Conservation (phyloP, 345 rosid genomes). For the Pistacia vera region DNA sequence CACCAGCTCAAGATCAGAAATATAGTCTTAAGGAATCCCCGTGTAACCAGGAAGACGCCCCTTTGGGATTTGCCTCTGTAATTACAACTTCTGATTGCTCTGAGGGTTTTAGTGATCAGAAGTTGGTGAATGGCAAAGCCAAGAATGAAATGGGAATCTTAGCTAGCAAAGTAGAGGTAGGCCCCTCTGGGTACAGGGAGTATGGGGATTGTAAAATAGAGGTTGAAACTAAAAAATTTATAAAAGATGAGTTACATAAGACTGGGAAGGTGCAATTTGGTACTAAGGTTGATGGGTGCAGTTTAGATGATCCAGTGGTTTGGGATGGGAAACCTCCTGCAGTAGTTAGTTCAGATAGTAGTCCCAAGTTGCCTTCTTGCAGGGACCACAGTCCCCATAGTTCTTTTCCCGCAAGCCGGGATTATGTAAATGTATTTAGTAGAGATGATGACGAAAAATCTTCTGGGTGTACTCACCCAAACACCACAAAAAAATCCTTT, state of each 20-base stretch:
- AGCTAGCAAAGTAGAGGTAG: constrained; percentile 40
- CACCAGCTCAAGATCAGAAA: constrained; percentile 40
- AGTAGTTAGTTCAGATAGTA: constrained; percentile 54
- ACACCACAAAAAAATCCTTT: constrained; percentile 51
- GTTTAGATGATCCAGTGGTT: constrained; percentile 45
- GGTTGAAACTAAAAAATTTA: constrained; percentile 33
- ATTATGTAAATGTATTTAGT: constrained; percentile 67
- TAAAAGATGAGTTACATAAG: constrained; percentile 33
- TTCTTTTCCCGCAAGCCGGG: constrained; percentile 44
- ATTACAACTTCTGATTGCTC: constrained; percentile 47
- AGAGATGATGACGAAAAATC: constrained; percentile 92
- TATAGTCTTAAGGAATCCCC: constrained; percentile 38
- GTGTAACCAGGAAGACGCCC: constrained; percentile 34
- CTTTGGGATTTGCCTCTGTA: constrained; percentile 47
- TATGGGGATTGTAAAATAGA: constrained; percentile 43
- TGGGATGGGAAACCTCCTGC: constrained; percentile 63
- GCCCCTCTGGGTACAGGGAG: constrained; percentile 27
- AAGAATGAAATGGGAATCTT: constrained; percentile 45
- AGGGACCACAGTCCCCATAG: constrained; percentile 36
- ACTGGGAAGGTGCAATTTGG: constrained; percentile 29
- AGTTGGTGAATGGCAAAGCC: constrained; percentile 38
- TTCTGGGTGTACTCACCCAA: constrained; percentile 68
- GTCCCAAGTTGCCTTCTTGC: constrained; percentile 36
- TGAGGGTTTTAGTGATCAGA: constrained; percentile 42
- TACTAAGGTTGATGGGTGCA: constrained; percentile 32